Percentiles rank a stretch among this genome's conserved stretches.
Evolutionary conservation across 306 rosid genomes (phyloP).

Genomic region (Coriaria nepalensis): DNA sequence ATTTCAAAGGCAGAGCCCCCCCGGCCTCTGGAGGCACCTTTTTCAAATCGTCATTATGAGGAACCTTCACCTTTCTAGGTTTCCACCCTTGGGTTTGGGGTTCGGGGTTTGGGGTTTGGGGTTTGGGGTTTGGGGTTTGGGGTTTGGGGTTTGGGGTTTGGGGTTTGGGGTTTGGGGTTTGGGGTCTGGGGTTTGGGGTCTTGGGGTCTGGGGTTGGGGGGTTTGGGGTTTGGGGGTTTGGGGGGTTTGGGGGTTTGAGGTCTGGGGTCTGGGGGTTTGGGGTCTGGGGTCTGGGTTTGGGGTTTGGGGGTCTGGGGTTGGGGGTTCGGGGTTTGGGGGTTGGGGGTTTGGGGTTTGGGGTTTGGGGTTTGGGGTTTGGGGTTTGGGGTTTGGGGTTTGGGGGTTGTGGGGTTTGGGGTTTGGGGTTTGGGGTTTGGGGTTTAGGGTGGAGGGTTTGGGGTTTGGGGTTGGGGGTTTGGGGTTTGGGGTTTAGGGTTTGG

Average conservation of each 20-base stretch:
- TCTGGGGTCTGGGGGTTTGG: not conserved
- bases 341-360: not conserved
- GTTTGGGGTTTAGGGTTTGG: conserved; percentile 4
- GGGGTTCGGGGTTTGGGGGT: conserved; percentile 1
- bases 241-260: not conserved
- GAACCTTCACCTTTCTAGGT: too few species aligned
- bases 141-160: conserved; percentile 2
- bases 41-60: too few species aligned
- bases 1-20: too few species aligned
- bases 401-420: not conserved
- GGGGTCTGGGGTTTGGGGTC: not conserved
- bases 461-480: conserved; percentile 2
- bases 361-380: conserved; percentile 4
- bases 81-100: conserved; percentile 7
- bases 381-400: not conserved
- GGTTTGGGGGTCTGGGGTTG: not conserved
- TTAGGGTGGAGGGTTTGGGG: conserved; percentile 4
- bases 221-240: not conserved
- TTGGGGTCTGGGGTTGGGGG: conserved; percentile 3
- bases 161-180: not conserved
- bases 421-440: not conserved
- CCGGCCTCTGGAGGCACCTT: too few species aligned
- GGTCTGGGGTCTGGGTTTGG: not conserved
- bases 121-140: conserved; percentile 1
- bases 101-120: conserved; percentile 4